phyloP scores from a whole-genome alignment of 495 filamentous ascomycete genomes.

The Penicillium desertorum region DNA sequence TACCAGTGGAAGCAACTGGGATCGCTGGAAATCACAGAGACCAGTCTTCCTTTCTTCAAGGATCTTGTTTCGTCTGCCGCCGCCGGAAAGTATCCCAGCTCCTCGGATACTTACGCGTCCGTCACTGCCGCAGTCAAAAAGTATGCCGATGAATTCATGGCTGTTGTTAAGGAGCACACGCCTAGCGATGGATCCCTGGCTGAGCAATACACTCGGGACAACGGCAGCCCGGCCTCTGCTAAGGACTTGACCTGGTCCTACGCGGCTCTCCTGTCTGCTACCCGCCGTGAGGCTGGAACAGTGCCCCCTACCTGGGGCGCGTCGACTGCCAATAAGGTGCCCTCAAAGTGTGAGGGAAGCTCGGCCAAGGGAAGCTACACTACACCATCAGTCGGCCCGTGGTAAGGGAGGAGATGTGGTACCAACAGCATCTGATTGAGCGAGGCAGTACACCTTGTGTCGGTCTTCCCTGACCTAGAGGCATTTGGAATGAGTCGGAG shows the following conservation, averaged over 20 bases:
- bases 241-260: conserved; percentile 59
- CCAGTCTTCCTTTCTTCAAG: conserved; percentile 42
- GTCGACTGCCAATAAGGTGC: conserved; percentile 46
- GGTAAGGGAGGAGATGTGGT: neutral
- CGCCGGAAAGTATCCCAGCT: conserved; percentile 37
- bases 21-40: conserved; percentile 42
- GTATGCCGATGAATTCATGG: conserved; percentile 52
- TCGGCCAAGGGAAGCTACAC: neutral
- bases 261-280: neutral
- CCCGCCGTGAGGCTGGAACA: neutral
- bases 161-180: conserved; percentile 50
- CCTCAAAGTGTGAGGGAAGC: neutral
- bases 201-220: conserved; percentile 59
- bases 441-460: too few species aligned
- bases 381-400: neutral
- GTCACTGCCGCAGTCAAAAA: conserved; percentile 45
- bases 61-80: conserved; percentile 41
- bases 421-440: neutral
- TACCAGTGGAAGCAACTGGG: conserved; percentile 52
- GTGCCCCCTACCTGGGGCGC: neutral
- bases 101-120: conserved; percentile 38
- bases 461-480: too few species aligned
- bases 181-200: conserved; percentile 53
- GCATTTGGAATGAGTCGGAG: too few species aligned
- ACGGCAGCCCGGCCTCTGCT: conserved; percentile 55